phyloP scores from a whole-genome alignment of 176 grass and related monocot species.

The Aegilops bicornis region DNA sequence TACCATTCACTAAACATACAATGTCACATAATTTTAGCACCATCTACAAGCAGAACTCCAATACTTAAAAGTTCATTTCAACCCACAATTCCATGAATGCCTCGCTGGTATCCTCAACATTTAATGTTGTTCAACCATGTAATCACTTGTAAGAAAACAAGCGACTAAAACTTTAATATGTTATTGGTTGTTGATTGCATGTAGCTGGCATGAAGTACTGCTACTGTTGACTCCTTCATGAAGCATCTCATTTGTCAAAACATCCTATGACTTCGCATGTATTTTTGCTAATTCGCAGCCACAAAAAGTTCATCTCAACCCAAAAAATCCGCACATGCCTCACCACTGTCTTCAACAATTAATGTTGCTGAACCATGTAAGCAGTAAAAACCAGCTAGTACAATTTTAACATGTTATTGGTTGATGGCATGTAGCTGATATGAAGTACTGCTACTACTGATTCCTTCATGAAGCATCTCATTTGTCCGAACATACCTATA shows the following conservation, averaged over 20 bases:
- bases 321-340: constrained; percentile 18
- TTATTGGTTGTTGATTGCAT: not conserved
- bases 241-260: not conserved
- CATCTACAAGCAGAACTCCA: not conserved
- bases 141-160: not conserved
- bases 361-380: constrained; percentile 23
- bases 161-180: not conserved
- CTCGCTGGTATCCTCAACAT: not conserved
- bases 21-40: not conserved
- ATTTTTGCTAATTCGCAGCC: not conserved
- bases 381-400: constrained; percentile 16
- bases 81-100: not conserved
- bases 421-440: constrained; percentile 11
- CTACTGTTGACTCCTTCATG: constrained; percentile 11
- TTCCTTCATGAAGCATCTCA: constrained; percentile 21
- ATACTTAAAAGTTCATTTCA: constrained; percentile 16
- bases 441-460: not conserved
- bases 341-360: constrained; percentile 8
- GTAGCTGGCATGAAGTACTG: constrained; percentile 1
- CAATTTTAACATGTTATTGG: constrained; percentile 14
- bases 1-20: not conserved
- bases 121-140: not conserved
- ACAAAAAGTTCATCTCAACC: not conserved
- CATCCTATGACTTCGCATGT: not conserved
- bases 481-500: constrained; percentile 24